Base-by-base conservation (phyloP, 148 eudicot species). In the Rhododendron griersonianum region DNA sequence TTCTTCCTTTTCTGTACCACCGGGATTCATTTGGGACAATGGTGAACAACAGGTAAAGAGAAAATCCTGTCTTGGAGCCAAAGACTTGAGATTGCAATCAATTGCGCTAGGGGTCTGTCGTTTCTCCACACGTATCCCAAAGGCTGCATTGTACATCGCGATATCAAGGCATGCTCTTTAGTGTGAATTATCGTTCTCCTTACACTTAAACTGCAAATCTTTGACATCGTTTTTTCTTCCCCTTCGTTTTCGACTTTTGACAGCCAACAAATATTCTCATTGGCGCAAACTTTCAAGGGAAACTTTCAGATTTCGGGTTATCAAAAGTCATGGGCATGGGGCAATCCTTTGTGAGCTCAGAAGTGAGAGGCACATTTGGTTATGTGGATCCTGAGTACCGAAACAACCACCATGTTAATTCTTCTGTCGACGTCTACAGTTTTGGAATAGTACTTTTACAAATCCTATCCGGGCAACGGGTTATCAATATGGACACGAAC, bases 321-420 rank as follows among this genome's bases (percentile, higher is more conserved):
- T 92, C 91, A 11, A 92, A 92, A 81, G 88, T 89, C 28, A 87
- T 92, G 41, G 81, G 48, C 86, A 82, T 87, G 86, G 92, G 86
- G 15, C 85, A 88, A 47, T 92, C 94, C 3, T 89, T 65, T 61
- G 94, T 91, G 59, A 92, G 92, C 90, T 92, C 94, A 37, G 94
- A 92, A 88, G 94, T 92, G 45, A 86, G 94, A 84, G 94, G 94
- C 79, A 92, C 94, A 44, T 91, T 89, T 77, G 94, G 94, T 47
- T 92, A 92, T 59, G 92, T 92, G 19, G 94, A 92, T 84, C 94
- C 94, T 15, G 94, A 92, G 89, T 92, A 92, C 81, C 88, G 87
- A 84, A 78, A 86, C 86, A 88, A 90, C 78, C 89, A 77, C 63
- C 92, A 80, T 21, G 94, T 92, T 23, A 90, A 90, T 86, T 69